Conservation (phyloP, 148 eudicot species). For the Simmondsia chinensis region DNA sequence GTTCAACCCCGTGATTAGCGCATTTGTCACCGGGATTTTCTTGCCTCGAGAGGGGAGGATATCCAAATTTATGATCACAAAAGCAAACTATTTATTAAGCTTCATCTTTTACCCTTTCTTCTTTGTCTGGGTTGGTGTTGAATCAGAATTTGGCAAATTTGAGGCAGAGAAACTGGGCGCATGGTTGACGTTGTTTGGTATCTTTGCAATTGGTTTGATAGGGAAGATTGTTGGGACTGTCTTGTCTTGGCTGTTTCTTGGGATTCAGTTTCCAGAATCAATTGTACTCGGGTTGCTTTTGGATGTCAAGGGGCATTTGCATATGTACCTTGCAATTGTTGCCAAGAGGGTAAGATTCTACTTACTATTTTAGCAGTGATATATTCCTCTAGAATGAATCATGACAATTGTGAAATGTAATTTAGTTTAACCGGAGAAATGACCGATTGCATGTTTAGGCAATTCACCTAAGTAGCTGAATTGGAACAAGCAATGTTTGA, state of each 20-base stretch:
- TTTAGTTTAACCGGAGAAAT: too few relatives aligned
- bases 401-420: too few relatives aligned
- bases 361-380: too few relatives aligned
- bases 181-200: constrained; percentile 42
- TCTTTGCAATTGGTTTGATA: constrained; percentile 38
- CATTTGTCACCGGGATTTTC: constrained; percentile 66
- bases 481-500: background rate
- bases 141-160: constrained; percentile 36
- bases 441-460: too few relatives aligned
- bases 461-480: too few relatives aligned
- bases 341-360: constrained; percentile 40
- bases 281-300: constrained; percentile 68
- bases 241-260: constrained; percentile 53
- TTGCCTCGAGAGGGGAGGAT: constrained; percentile 87
- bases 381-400: too few relatives aligned
- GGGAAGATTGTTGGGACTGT: constrained; percentile 69
- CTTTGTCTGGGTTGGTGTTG: constrained; percentile 72
- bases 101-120: constrained; percentile 60
- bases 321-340: constrained; percentile 58
- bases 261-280: constrained; percentile 72
- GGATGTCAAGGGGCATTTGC: constrained; percentile 81
- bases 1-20: constrained; percentile 61
- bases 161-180: constrained; percentile 11
- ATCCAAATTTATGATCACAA: constrained; percentile 51
- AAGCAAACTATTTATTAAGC: constrained; percentile 58